These are phyloP conservation scores for Colletotrichum paranaense DNA, from an alignment of 2,329 filamentous ascomycete species.

Conservation along the genomic window DNA sequence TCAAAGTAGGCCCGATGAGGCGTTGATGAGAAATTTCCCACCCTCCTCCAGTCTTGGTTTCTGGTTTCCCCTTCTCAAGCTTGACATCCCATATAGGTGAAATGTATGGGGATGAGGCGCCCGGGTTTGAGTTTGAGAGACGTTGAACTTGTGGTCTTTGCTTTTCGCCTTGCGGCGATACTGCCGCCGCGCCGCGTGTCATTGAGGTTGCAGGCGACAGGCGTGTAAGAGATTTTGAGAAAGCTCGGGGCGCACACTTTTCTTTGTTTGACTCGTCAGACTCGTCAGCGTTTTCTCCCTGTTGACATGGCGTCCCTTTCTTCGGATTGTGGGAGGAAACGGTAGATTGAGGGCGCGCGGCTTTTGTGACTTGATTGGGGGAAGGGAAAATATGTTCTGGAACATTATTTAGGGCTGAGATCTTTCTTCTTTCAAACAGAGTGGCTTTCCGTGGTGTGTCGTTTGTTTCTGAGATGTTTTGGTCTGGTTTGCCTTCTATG, in stretches of 20 bases:
- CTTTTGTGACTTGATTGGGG: not conserved
- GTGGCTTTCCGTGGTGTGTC: too few relatives aligned
- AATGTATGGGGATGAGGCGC: not conserved
- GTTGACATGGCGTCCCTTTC: too few relatives aligned
- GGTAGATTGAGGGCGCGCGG: too few relatives aligned
- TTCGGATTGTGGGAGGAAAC: not conserved
- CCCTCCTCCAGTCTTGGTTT: too few relatives aligned
- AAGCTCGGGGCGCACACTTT: not conserved
- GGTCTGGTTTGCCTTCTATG: too few relatives aligned
- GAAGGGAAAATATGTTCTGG: not conserved
- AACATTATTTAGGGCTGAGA: not conserved
- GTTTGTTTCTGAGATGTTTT: too few relatives aligned
- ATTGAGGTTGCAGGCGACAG: too few relatives aligned
- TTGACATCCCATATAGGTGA: too few relatives aligned
- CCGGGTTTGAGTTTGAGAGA: not conserved
- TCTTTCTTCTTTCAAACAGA: too few relatives aligned
- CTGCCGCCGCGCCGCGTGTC: too few relatives aligned
- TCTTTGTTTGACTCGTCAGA: not conserved
- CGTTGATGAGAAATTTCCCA: not conserved
- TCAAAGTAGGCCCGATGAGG: not conserved
- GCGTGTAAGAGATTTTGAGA: not conserved
- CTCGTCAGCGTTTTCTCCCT: not conserved
- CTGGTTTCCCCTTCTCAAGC: not conserved
- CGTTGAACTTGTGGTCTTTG: slow-evolving; percentile 11
- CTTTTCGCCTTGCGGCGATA: not conserved